Evolutionary conservation across 2,329 filamentous ascomycete genomes (phyloP).

Genomic region (Aureobasidium leucospermi): DNA sequence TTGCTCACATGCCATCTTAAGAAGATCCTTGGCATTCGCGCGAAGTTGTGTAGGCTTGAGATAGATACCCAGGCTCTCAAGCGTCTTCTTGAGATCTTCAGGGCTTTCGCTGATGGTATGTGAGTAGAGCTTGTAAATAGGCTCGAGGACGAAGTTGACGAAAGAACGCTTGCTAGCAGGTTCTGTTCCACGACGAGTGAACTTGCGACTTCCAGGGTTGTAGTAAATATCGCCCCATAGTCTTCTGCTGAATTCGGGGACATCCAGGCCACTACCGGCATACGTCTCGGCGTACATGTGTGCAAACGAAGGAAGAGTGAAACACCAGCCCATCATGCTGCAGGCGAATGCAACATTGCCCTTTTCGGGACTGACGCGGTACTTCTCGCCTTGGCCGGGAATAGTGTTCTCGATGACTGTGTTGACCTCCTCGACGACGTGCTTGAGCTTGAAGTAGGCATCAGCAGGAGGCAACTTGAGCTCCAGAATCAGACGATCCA

Average conservation of each 20-base stretch:
- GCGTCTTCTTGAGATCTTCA: constrained; percentile 70
- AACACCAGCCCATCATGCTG: constrained; percentile 91
- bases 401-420: constrained; percentile 84
- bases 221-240: constrained; percentile 97
- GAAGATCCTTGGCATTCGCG: constrained; percentile 77
- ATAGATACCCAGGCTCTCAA: constrained; percentile 71
- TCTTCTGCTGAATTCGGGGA: constrained; percentile 72
- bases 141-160: constrained; percentile 89
- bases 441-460: constrained; percentile 97
- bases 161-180: constrained; percentile 77
- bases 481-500: constrained; percentile 91
- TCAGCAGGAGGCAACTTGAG: constrained; percentile 89
- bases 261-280: constrained; percentile 50
- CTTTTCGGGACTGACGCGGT: constrained; percentile 85
- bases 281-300: constrained; percentile 94
- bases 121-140: constrained; percentile 95
- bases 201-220: constrained; percentile 83
- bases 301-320: constrained; percentile 87
- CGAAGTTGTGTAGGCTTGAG: constrained; percentile 91
- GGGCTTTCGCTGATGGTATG: constrained; percentile 90
- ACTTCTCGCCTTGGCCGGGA: constrained; percentile 70
- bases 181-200: constrained; percentile 80
- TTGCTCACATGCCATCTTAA: constrained; percentile 85
- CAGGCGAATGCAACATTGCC: constrained; percentile 98
- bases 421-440: constrained; percentile 98